Conservation (phyloP, 148 eudicot species). For the Rhododendron kiyosumense region DNA sequence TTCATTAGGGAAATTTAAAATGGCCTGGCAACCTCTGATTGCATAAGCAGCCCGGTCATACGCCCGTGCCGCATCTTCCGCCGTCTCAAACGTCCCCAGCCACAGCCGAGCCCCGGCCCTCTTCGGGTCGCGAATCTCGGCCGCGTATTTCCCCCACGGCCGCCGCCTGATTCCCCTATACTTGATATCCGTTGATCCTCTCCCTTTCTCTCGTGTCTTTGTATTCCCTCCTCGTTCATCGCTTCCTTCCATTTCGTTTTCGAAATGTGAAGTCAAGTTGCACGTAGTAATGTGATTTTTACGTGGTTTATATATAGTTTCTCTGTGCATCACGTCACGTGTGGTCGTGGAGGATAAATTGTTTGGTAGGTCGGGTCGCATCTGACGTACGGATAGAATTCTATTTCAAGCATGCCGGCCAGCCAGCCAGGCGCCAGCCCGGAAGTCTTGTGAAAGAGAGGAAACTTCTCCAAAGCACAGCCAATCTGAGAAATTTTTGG, state of each 20-base stretch:
- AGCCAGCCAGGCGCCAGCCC: not conserved
- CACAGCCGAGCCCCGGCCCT: constrained; percentile 8
- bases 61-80: constrained; percentile 15
- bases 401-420: not conserved
- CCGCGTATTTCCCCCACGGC: constrained; percentile 15
- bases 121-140: constrained; percentile 7
- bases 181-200: not conserved
- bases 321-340: not conserved
- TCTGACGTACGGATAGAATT: not conserved
- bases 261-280: not conserved
- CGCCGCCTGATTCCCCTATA: not conserved
- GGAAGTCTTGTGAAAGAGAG: not conserved
- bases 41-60: constrained; percentile 11
- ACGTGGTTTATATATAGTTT: not conserved
- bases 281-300: not conserved
- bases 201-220: not conserved
- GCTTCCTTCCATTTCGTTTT: not conserved
- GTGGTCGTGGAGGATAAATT: not conserved
- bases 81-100: constrained; percentile 15
- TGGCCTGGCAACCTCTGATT: constrained; percentile 13
- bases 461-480: not conserved
- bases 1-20: constrained; percentile 15
- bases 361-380: not conserved
- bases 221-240: not conserved
- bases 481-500: too few relatives aligned